Evolutionary conservation across 176 grass and related monocot species (phyloP).

Genomic region (Phoenix dactylifera): DNA sequence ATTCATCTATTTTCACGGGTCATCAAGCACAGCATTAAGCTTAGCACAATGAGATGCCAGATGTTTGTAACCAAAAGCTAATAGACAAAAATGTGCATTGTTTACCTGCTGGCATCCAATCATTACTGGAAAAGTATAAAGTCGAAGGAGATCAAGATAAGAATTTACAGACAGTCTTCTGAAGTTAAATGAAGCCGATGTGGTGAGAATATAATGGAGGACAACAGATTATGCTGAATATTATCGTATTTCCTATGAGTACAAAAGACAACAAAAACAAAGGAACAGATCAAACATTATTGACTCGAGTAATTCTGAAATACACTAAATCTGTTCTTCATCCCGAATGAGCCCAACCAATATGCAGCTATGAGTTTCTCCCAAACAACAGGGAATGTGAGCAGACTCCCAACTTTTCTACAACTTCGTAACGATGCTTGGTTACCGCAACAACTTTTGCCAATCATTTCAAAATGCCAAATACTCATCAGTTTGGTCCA

Average conservation of each 20-base stretch:
- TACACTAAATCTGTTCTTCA: neutral
- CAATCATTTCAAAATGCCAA: constrained; percentile 7
- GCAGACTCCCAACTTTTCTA: neutral
- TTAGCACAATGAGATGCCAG: no score
- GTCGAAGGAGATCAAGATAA: no score
- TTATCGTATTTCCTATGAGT: neutral
- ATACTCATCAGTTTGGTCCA: constrained; percentile 24
- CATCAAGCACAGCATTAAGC: no score
- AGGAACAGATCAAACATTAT: constrained; percentile 2
- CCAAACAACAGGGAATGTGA: neutral
- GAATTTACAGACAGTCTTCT: no score
- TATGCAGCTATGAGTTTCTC: neutral
- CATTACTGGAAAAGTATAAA: no score
- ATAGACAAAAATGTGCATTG: no score
- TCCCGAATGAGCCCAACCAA: neutral
- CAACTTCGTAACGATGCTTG: neutral
- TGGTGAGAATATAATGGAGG: no score
- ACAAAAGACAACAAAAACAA: neutral
- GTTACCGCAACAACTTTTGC: neutral
- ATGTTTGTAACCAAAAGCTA: no score
- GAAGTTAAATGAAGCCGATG: no score
- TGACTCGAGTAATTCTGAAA: neutral
- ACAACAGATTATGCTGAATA: neutral
- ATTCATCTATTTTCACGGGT: no score
- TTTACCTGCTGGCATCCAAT: no score